These are phyloP conservation scores for Fraxinus xanthoxyloides DNA, from an alignment of 305 asterid genomes.

Conservation along the genomic window DNA sequence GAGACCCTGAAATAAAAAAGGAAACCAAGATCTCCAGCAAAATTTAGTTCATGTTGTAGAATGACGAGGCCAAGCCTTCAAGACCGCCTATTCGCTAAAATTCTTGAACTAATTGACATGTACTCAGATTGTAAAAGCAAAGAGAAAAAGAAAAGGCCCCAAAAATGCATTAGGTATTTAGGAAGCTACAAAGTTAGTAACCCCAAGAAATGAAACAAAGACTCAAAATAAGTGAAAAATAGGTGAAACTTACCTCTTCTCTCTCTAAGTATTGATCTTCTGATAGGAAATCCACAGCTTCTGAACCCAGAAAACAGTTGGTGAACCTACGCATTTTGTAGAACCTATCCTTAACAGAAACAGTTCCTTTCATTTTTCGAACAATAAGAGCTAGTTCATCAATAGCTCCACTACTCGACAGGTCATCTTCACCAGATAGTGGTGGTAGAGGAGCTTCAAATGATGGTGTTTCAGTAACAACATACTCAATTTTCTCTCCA, in stretches of 20 bases:
- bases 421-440: slow-evolving; percentile 91
- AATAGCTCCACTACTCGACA: slow-evolving; percentile 62
- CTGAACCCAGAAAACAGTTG: slow-evolving; percentile 75
- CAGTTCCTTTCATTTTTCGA: slow-evolving; percentile 65
- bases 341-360: slow-evolving; percentile 69
- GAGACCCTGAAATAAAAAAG: neutral
- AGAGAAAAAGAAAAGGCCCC: neutral
- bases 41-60: neutral
- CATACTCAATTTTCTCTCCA: slow-evolving; percentile 76
- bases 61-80: neutral
- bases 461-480: slow-evolving; percentile 64
- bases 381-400: slow-evolving; percentile 87
- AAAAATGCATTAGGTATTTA: neutral
- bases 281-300: slow-evolving; percentile 84
- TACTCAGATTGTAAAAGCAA: neutral
- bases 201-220: neutral
- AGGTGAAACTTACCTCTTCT: slow-evolving; percentile 62
- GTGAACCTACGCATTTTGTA: slow-evolving; percentile 69
- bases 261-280: slow-evolving; percentile 91
- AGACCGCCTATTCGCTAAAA: neutral
- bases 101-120: neutral
- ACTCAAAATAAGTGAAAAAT: slow-evolving; percentile 14
- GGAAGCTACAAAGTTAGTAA: neutral
- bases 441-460: slow-evolving; percentile 88
- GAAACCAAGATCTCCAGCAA: neutral